Conservation (phyloP, 345 rosid species). For the rapeseed (Brassica napus) region Da-Ae NC_063445.1:57096501-57097000, state of each 20-base stretch:
- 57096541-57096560: neutral
- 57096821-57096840: neutral
- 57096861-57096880: neutral
- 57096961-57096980: conserved; percentile 39
- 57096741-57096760: neutral
- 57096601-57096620: conserved; percentile 2
- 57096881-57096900: conserved; percentile 2
- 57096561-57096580: neutral
- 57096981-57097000: conserved; percentile 24
- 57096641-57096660: neutral
- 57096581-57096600: conserved; percentile 25
- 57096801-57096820: conserved; percentile 21
- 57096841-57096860: neutral
- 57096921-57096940: conserved; percentile 38
- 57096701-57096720: neutral
- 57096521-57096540: conserved; percentile 11
- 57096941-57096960: neutral
- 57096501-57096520: conserved; percentile 37
- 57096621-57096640: neutral
- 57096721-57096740: neutral
- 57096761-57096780: conserved; percentile 26
- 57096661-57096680: neutral
- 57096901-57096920: conserved; percentile 36
- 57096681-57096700: neutral
- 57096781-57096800: conserved; percentile 17